These are phyloP conservation scores for Fusarium newnesense DNA, from an alignment of 2,329 filamentous ascomycete genomes.

Conservation along the genomic window DNA sequence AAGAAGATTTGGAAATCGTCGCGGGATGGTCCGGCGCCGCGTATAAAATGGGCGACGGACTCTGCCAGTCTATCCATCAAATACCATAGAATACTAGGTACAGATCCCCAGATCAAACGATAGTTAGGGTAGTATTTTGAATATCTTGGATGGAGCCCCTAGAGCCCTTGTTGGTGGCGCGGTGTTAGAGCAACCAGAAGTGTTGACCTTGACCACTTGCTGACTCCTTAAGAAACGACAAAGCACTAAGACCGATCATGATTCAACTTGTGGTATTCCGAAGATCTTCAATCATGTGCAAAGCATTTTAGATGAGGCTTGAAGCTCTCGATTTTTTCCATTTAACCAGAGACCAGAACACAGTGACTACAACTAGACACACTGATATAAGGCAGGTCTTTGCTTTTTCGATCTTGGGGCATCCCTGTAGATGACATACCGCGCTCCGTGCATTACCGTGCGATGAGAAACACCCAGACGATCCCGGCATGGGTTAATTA, in stretches of 20 bases:
- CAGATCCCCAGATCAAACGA: neutral
- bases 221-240: neutral
- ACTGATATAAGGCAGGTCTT: neutral
- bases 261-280: neutral
- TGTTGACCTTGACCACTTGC: neutral
- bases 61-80: neutral
- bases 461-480: constrained; percentile 8
- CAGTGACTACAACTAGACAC: neutral
- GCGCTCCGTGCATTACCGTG: constrained; percentile 7
- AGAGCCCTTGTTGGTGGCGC: neutral
- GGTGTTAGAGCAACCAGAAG: constrained; percentile 4
- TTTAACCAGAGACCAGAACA: neutral
- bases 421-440: constrained; percentile 25
- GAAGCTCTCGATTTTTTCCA: neutral
- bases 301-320: neutral
- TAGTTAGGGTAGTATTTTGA: neutral
- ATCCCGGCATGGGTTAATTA: neutral
- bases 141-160: neutral
- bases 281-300: neutral
- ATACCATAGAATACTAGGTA: neutral
- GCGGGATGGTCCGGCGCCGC: constrained; percentile 36
- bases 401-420: constrained; percentile 20
- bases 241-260: neutral
- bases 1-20: constrained; percentile 8
- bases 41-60: neutral